Evolutionary conservation across 495 filamentous ascomycete genomes (phyloP).

Genomic region (Parachaetomium inaequale): DNA sequence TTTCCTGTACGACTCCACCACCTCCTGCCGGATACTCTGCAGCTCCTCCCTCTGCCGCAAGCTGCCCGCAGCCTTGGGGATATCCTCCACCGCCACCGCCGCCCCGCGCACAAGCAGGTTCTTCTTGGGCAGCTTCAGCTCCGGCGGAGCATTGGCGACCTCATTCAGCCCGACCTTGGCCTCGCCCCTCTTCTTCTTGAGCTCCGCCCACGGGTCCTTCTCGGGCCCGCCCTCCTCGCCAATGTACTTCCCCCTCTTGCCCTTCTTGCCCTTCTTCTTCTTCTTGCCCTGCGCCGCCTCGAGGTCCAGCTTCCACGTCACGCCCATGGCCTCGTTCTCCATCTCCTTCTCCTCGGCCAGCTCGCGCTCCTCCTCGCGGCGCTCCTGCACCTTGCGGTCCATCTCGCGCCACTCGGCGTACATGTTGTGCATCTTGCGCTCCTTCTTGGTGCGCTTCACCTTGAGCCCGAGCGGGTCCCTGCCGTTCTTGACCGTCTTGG

Average conservation of each 20-base stretch:
- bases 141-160: constrained; percentile 76
- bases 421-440: constrained; percentile 76
- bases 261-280: constrained; percentile 52
- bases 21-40: constrained; percentile 64
- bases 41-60: constrained; percentile 79
- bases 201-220: constrained; percentile 75
- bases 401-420: constrained; percentile 78
- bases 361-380: constrained; percentile 57
- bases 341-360: constrained; percentile 64
- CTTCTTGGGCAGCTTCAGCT: constrained; percentile 60
- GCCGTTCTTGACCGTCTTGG: constrained; percentile 44
- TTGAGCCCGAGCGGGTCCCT: constrained; percentile 55
- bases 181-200: constrained; percentile 59
- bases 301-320: constrained; percentile 51
- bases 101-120: constrained; percentile 71
- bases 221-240: constrained; percentile 39
- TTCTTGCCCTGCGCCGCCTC: constrained; percentile 35
- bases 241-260: constrained; percentile 41
- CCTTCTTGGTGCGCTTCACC: constrained; percentile 65
- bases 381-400: constrained; percentile 52
- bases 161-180: constrained; percentile 66
- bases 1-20: constrained; percentile 77
- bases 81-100: constrained; percentile 64
- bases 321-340: constrained; percentile 54
- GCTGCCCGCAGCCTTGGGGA: constrained; percentile 75